Base-by-base conservation (phyloP, 257 asterid genomes). In the Nicotiana attenuata region DNA sequence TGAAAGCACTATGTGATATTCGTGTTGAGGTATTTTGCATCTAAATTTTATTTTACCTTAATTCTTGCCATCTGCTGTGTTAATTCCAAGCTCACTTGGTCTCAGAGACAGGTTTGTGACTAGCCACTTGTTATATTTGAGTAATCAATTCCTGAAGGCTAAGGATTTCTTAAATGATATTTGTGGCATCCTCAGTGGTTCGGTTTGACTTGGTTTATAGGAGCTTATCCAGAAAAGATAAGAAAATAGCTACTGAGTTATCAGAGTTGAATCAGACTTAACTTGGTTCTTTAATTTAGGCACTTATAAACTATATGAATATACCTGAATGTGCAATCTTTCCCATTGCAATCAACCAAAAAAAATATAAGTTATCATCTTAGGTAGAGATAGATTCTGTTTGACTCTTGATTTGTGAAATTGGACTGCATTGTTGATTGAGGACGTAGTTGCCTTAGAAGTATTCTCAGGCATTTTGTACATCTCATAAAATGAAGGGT, bases 1-100 rank as follows among this genome's bases (percentile, higher is more conserved):
- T 96, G 88, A 96, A 96, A 92, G 99, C 99, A 53, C 78, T 94
- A 76, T 96, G 99, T 82, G 99, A 96, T 87, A 96, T 96, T 84
- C 99, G 99, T 76, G 98, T 96, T 60, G 98, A 94, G 99, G 99
- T 96, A 90, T 84, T 20, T 47, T 76, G 22, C 68, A 87, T 67
- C 24, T 33, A 26, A 85, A 65, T 69, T 22, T 65, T 82, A 63
- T 75, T 85, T 80, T 66, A 11, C 22, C 61, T 33, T 67, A 47
- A 60, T 84, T 53, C 65, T 71, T 82, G 75, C 26, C 26, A 16
- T 10, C 38, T 16, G n/a, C 24, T 64, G 17, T 9, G 28, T 24
- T 80, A 50, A 24, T 65, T 29, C 63, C 79, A 14, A 26, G 45
- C 24, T 47, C 79, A 3, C 63, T 24, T 75, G 19, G 57, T 52